These are phyloP conservation scores for Annona squamosa DNA, from an alignment of 164 flowering plant species.

Conservation along the genomic window DNA sequence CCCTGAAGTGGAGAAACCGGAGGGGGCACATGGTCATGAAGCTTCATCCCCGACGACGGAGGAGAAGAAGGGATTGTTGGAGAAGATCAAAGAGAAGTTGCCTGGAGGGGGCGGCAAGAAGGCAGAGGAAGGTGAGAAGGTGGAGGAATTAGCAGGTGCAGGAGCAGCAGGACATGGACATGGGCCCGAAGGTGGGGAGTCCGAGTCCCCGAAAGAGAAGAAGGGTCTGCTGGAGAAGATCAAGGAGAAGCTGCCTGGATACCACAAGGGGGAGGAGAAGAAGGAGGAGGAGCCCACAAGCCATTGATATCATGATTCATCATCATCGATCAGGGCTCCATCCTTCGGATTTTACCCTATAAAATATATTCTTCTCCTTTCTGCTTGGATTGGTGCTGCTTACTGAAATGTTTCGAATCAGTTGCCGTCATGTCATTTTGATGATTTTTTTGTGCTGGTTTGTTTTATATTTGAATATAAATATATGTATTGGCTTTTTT, in stretches of 20 bases:
- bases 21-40: conserved; percentile 1
- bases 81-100: conserved; percentile 68
- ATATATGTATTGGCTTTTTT: too few relatives aligned
- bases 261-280: conserved; percentile 16
- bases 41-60: not conserved
- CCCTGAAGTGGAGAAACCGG: not conserved
- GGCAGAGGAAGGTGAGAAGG: conserved; percentile 13
- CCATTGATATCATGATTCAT: too few relatives aligned
- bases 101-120: conserved; percentile 43
- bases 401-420: too few relatives aligned
- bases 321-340: too few relatives aligned
- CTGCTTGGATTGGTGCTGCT: too few relatives aligned
- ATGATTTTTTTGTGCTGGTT: too few relatives aligned
- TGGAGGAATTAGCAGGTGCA: not conserved
- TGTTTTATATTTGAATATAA: too few relatives aligned
- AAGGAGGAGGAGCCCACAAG: conserved; percentile 1
- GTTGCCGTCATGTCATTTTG: too few relatives aligned
- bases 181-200: conserved; percentile 1
- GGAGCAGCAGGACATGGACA: not conserved
- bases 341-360: too few relatives aligned
- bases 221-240: conserved; percentile 49
- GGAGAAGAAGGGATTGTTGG: conserved; percentile 51
- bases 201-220: conserved; percentile 19
- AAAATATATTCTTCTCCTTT: too few relatives aligned
- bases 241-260: conserved; percentile 53